A percentile compares a stretch with the other conserved stretches of the same genome.
Conservation (phyloP, 2,329 filamentous ascomycete genomes). For the Alternaria sp. region DNA sequence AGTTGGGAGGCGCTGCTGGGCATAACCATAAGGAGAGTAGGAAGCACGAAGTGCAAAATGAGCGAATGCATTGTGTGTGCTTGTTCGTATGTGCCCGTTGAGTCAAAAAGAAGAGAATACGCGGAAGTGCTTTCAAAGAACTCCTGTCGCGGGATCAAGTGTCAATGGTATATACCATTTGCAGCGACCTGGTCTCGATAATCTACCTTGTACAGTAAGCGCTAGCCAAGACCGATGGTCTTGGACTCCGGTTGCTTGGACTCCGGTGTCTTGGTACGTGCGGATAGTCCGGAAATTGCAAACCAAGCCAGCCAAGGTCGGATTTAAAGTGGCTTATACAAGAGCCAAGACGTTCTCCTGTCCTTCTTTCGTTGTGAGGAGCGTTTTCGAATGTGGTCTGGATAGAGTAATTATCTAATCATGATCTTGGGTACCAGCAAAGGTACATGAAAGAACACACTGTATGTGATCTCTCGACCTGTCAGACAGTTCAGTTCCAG, state of each 20-base stretch:
- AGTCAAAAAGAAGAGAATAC: background rate
- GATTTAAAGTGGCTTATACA: background rate
- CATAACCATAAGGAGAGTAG: background rate
- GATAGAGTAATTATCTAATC: too few relatives aligned
- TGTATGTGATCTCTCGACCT: too few relatives aligned
- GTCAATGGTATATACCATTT: background rate
- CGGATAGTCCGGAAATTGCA: background rate
- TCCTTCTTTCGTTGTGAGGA: background rate
- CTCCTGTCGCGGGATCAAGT: background rate
- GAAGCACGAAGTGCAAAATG: background rate
- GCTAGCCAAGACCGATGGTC: background rate
- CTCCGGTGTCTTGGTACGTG: background rate
- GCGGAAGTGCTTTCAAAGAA: background rate
- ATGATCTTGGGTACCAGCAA: too few relatives aligned
- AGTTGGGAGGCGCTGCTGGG: slow-evolving; percentile 12
- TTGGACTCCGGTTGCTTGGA: background rate
- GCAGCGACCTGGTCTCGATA: background rate
- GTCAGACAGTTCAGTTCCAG: too few relatives aligned
- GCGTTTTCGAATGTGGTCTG: background rate
- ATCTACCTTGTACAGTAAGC: background rate
- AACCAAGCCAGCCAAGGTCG: background rate
- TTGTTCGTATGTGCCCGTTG: background rate
- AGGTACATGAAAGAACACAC: too few relatives aligned
- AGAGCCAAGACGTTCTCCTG: background rate
- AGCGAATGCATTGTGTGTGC: background rate